These are phyloP conservation scores for Sporothrix protearum DNA, from an alignment of 2,329 filamentous ascomycete species.

Conservation along the genomic window DNA sequence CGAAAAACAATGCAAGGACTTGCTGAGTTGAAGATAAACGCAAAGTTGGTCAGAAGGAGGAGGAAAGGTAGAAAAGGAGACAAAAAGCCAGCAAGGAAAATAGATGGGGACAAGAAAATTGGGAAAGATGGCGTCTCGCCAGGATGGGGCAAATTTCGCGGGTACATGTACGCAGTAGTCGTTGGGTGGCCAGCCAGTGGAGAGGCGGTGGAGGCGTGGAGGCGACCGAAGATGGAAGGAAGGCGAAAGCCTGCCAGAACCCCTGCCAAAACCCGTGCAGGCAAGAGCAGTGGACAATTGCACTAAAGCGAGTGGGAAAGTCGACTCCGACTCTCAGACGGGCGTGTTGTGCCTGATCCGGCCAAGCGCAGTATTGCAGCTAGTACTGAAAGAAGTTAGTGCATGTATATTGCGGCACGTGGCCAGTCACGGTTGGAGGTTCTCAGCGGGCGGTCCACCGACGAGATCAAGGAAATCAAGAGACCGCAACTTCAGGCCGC, in stretches of 20 bases:
- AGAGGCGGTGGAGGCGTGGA: neutral
- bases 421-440: conserved; percentile 28
- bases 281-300: neutral
- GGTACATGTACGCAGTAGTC: neutral
- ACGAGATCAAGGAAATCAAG: neutral
- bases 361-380: neutral
- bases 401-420: conserved; percentile 23
- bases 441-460: neutral
- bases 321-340: neutral
- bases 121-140: conserved; percentile 17
- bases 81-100: conserved; percentile 21
- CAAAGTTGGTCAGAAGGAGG: neutral
- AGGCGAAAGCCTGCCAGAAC: neutral
- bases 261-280: neutral
- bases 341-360: neutral
- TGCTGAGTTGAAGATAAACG: neutral
- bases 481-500: neutral
- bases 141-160: conserved; percentile 23
- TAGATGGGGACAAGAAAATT: conserved; percentile 20
- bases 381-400: conserved; percentile 9
- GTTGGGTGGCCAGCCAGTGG: neutral
- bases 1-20: conserved; percentile 13
- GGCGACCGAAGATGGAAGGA: neutral
- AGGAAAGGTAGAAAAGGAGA: conserved; percentile 15
- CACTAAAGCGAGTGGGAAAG: neutral